Percentiles rank a stretch among this genome's conserved stretches.
Conservation (phyloP, 1,139 yeast species). For the Protomyces lactucae-debilis region DNA sequence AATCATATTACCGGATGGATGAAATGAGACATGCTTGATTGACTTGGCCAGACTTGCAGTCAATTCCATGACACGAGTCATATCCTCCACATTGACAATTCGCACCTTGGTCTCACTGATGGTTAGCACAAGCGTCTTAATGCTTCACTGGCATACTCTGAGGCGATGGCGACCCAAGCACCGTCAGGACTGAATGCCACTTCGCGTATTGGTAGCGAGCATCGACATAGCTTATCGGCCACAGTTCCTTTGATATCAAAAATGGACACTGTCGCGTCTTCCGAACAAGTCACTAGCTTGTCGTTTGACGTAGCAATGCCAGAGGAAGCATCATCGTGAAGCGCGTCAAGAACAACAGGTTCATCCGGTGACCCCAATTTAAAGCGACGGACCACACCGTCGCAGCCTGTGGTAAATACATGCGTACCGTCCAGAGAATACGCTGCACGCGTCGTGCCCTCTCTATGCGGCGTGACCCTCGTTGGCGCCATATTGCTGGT, state of each 20-base stretch:
- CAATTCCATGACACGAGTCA: slow-evolving; percentile 41
- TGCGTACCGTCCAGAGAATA: slow-evolving; percentile 40
- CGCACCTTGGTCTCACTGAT: slow-evolving; percentile 52
- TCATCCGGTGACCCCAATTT: slow-evolving; percentile 37
- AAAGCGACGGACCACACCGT: slow-evolving; percentile 40
- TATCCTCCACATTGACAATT: slow-evolving; percentile 50
- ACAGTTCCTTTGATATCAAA: slow-evolving; percentile 37
- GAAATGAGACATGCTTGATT: slow-evolving; percentile 58
- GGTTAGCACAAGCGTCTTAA: neutral
- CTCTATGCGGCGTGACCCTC: slow-evolving; percentile 34
- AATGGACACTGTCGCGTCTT: slow-evolving; percentile 40
- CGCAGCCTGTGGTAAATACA: slow-evolving; percentile 41
- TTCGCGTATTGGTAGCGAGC: slow-evolving; percentile 64
- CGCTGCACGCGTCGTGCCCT: slow-evolving; percentile 40
- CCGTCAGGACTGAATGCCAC: slow-evolving; percentile 67
- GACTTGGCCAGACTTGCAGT: slow-evolving; percentile 34
- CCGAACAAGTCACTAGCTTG: slow-evolving; percentile 40
- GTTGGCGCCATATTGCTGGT: neutral
- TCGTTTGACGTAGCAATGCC: slow-evolving; percentile 33
- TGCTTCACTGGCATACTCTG: slow-evolving; percentile 46
- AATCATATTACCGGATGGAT: slow-evolving; percentile 54
- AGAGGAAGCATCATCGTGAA: slow-evolving; percentile 36
- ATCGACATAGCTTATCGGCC: slow-evolving; percentile 36
- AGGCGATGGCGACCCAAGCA: slow-evolving; percentile 62
- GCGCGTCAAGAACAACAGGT: slow-evolving; percentile 37